Percentiles rank a stretch among this genome's conserved stretches.
These are phyloP conservation scores for Carex littledalei DNA, from an alignment of 176 grass and related monocot genomes.

Conservation along the genomic window DNA sequence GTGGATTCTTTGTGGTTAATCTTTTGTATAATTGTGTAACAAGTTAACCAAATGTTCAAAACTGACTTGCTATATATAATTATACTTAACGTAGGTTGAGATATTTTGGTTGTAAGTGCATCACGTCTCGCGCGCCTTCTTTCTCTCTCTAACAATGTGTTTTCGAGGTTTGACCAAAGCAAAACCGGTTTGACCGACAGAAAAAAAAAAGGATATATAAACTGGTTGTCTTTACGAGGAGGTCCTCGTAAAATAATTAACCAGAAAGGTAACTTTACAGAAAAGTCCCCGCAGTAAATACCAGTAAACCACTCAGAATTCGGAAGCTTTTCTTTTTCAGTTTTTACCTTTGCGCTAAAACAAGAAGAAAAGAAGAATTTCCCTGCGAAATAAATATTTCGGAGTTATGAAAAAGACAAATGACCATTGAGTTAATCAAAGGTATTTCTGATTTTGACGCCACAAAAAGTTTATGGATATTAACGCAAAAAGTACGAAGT, in stretches of 20 bases:
- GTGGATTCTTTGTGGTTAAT: not conserved
- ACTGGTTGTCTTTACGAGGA: not conserved
- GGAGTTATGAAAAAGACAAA: not conserved
- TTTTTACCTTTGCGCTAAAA: not conserved
- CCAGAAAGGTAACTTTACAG: not conserved
- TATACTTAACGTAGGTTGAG: not conserved
- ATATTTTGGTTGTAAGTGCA: not conserved
- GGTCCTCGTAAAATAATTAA: not conserved
- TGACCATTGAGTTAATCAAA: not conserved
- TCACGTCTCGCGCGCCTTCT: conserved; percentile 4
- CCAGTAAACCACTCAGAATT: not conserved
- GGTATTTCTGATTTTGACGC: not conserved
- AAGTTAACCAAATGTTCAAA: not conserved
- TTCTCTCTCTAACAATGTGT: conserved; percentile 14
- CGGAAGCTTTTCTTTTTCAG: not conserved
- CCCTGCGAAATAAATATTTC: not conserved
- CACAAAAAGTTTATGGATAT: not conserved
- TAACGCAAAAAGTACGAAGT: not conserved
- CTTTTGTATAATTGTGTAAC: not conserved
- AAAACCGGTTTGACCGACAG: conserved; percentile 16
- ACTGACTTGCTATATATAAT: not conserved
- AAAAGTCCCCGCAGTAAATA: not conserved
- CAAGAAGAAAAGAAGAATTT: not conserved
- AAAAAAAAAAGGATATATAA: not conserved
- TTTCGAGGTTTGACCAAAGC: conserved; percentile 43